phyloP scores from a whole-genome alignment of 306 rosid genomes.

The Adenanthera pavonina region DNA sequence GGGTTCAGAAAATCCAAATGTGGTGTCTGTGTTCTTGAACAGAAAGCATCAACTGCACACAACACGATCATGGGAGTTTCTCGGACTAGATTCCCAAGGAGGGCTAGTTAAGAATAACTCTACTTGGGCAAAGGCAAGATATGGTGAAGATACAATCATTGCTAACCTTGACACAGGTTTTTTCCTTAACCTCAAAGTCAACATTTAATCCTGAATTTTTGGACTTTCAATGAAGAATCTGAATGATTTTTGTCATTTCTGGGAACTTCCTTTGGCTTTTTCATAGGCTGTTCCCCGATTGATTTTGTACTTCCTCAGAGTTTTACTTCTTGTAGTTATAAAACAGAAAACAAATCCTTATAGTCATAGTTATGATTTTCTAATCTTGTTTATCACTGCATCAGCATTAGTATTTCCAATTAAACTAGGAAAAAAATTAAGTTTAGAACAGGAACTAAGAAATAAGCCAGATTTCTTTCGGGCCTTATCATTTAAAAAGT shows the following conservation, averaged over 20 bases:
- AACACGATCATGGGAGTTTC: constrained; percentile 85
- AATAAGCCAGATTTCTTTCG: too few species aligned
- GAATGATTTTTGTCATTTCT: background rate
- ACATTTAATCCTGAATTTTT: background rate
- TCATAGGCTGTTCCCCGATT: background rate
- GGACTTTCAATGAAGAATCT: background rate
- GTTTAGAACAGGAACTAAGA: background rate
- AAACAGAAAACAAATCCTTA: background rate
- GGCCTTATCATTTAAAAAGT: too few species aligned
- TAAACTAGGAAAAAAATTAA: too few species aligned
- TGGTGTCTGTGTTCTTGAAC: constrained; percentile 71
- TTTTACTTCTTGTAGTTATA: background rate
- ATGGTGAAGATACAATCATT: constrained; percentile 45
- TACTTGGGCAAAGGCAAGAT: constrained; percentile 41
- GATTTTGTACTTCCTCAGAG: background rate
- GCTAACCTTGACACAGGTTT: constrained; percentile 50
- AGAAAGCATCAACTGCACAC: constrained; percentile 55
- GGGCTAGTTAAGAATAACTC: constrained; percentile 20
- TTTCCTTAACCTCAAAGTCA: background rate
- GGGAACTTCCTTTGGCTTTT: background rate
- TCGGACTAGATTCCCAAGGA: constrained; percentile 47
- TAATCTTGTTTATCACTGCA: background rate
- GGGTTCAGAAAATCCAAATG: constrained; percentile 44
- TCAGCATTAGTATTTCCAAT: background rate
- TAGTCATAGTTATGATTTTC: background rate